Base-by-base conservation (phyloP, 2,329 filamentous ascomycete species). In the Diaporthe sp. region DNA sequence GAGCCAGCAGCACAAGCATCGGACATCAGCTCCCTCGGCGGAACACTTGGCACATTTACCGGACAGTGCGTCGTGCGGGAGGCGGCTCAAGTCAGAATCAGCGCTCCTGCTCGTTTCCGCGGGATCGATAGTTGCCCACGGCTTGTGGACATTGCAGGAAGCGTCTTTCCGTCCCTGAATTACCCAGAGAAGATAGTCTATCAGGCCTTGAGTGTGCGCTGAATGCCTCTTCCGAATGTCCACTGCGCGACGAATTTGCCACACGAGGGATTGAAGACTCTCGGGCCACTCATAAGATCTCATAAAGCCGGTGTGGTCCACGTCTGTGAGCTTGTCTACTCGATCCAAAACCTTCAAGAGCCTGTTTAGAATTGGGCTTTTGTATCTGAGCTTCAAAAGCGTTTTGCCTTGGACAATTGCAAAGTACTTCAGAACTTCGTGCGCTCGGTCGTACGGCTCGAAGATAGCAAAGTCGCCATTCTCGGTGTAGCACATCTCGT, bases 331-430 rank as follows among this genome's bases (percentile, higher is more conserved):
- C 7, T 7, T 1, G 10, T 33, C 7, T 19, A 35, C n/a, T 42
- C 7, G 38, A 19, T 61, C 25, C 58, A 28, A 1, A 8, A 42
- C 2, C 6, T 30, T 8, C 12, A 67, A 9, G 6, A 67, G 61
- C 5, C 12, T 25, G 1, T 38, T 5, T 7, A 28, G 7, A 8
- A 67, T 3, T 17, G 22, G 3, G 15, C 8, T 38, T 2, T 6
- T 13, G n/a, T 19, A n/a, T 10, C 3, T 1, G 1, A 1, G 0
- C 25, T 4, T 5, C n/a, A 61, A 4, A 5, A 0, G 2, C 1
- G 42, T 12, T 7, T 4, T 12, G 0, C 38, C 58, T 5, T 30
- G 7, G 15, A 45, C n/a, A 1, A 25, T 4, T 5, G 15, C 25
- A 4, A 45, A 22, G 15, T 19, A 61, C 7, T 40, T 12, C 6